Conservation (phyloP, 371 early-diverging fungal genomes). For the Apophysomyces elegans region DNA sequence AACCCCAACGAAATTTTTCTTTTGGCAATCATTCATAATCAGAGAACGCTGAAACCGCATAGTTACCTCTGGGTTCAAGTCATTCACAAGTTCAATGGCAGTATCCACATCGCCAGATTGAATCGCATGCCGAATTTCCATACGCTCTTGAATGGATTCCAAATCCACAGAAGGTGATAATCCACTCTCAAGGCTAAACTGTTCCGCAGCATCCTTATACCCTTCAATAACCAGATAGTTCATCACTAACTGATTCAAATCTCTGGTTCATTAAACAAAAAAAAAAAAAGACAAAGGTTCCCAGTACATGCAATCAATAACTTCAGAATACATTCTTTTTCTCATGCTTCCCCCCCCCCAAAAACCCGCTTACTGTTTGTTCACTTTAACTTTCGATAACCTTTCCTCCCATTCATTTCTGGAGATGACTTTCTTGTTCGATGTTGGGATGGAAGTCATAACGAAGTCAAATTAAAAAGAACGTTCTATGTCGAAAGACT, state of each 20-base stretch:
- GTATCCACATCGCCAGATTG: slow-evolving; percentile 88
- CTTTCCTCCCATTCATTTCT: slow-evolving; percentile 69
- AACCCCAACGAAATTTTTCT: too few relatives aligned
- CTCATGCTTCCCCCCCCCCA: too few relatives aligned
- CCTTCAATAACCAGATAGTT: slow-evolving; percentile 98
- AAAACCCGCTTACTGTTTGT: slow-evolving; percentile 58
- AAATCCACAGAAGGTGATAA: slow-evolving; percentile 80
- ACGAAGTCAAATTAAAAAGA: not conserved
- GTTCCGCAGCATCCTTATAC: slow-evolving; percentile 97
- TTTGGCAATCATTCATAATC: not conserved
- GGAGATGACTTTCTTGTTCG: slow-evolving; percentile 52
- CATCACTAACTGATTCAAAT: slow-evolving; percentile 95
- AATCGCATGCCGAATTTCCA: slow-evolving; percentile 91
- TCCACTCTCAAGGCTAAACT: slow-evolving; percentile 87
- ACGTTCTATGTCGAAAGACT: not conserved
- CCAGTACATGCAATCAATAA: not conserved
- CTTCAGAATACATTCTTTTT: too few relatives aligned
- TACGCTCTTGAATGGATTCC: slow-evolving; percentile 90
- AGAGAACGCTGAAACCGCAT: not conserved
- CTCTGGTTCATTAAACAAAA: slow-evolving; percentile 44
- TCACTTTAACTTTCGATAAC: slow-evolving; percentile 61
- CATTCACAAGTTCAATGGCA: slow-evolving; percentile 95
- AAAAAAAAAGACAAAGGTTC: not conserved
- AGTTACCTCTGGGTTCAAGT: slow-evolving; percentile 92
- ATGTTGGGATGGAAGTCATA: slow-evolving; percentile 22